Conservation (phyloP, 1,139 yeast genomes). For the Ogataea hybrid region DNA sequence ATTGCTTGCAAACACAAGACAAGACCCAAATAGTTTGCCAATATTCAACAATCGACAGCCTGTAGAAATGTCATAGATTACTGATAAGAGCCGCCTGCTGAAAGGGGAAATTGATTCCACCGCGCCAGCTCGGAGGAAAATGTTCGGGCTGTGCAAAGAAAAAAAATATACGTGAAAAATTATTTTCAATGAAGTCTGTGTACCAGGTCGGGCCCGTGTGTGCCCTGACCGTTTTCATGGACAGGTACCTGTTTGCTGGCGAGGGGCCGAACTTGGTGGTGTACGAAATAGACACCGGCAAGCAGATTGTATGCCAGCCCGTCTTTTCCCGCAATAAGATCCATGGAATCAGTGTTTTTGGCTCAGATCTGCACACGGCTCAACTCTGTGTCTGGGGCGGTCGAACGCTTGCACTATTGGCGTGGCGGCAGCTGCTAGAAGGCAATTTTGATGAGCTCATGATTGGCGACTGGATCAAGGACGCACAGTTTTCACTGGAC, state of each 20-base stretch:
- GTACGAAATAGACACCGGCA: constrained; percentile 45
- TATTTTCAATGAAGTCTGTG: constrained; percentile 16
- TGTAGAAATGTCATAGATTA: not conserved
- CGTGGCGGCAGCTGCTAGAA: constrained; percentile 31
- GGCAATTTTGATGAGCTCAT: constrained; percentile 41
- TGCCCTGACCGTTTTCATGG: constrained; percentile 46
- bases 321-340: constrained; percentile 72
- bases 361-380: constrained; percentile 19
- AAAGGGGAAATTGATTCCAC: constrained; percentile 1
- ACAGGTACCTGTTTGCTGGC: constrained; percentile 49
- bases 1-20: not conserved
- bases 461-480: constrained; percentile 75
- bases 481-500: constrained; percentile 48
- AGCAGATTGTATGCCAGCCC: constrained; percentile 40
- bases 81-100: constrained; percentile 2
- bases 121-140: not conserved
- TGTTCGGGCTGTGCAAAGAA: constrained; percentile 10
- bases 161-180: too few relatives aligned
- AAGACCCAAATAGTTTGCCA: not conserved
- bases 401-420: constrained; percentile 56
- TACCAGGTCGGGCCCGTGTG: constrained; percentile 75
- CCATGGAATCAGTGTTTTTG: constrained; percentile 59
- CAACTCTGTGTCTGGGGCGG: constrained; percentile 65
- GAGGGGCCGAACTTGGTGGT: constrained; percentile 68
- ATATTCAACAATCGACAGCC: not conserved